These are phyloP conservation scores for Bruguiera sexangula DNA, from an alignment of 345 rosid species.

Conservation along the genomic window DNA sequence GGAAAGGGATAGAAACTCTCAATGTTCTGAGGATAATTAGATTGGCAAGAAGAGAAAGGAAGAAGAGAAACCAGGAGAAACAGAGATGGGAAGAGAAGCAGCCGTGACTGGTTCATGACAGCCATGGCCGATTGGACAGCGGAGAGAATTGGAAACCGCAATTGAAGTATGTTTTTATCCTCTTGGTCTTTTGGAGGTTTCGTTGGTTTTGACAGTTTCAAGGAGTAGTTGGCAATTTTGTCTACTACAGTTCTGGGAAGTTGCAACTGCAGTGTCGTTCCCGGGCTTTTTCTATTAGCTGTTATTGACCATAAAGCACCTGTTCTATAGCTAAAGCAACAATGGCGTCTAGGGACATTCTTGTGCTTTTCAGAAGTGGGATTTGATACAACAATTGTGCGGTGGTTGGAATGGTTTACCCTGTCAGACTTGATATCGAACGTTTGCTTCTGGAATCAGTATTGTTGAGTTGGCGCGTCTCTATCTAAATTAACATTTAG, in stretches of 20 bases:
- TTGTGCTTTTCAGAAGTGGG: too few relatives aligned
- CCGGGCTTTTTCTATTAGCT: background rate
- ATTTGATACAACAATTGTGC: background rate
- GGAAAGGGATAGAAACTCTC: background rate
- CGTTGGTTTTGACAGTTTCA: background rate
- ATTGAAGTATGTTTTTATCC: background rate
- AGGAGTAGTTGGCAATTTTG: background rate
- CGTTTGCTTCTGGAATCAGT: background rate
- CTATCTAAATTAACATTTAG: too few relatives aligned
- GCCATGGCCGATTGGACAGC: background rate
- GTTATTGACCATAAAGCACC: background rate
- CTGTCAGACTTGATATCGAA: background rate
- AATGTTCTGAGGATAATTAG: background rate
- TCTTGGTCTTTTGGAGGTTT: background rate
- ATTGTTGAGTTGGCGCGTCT: too few relatives aligned
- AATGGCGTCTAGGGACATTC: too few relatives aligned
- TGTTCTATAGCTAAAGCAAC: background rate
- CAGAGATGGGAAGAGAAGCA: background rate
- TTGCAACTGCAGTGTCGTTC: background rate
- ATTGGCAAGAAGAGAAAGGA: conserved; percentile 1
- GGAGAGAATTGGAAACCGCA: too few relatives aligned
- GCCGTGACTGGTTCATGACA: background rate
- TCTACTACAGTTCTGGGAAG: background rate
- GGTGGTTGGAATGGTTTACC: background rate
- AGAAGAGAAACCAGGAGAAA: background rate